A percentile compares a stretch with the other conserved stretches of the same genome.
phyloP scores from a whole-genome alignment of 2,329 filamentous ascomycete genomes.

The Aspergillus hiratsukae region DNA sequence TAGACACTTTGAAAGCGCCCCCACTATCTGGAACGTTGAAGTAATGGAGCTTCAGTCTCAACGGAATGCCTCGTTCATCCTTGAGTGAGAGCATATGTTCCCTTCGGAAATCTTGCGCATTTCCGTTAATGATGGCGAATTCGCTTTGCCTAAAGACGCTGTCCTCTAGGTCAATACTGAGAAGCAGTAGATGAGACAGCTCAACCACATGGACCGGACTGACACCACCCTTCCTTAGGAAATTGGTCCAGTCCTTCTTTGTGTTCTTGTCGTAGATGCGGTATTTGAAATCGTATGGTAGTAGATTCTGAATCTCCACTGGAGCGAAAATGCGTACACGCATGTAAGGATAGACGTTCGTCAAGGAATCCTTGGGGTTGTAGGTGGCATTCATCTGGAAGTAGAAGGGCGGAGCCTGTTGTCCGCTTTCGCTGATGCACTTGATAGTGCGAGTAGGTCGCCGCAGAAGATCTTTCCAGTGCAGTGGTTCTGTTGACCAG shows the following conservation, averaged over 20 bases:
- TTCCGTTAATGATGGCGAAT: constrained; percentile 94
- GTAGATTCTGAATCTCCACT: constrained; percentile 85
- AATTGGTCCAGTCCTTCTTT: constrained; percentile 98
- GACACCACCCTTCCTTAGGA: constrained; percentile 90
- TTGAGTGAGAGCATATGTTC: constrained; percentile 77
- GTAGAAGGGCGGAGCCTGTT: constrained; percentile 77
- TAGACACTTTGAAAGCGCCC: constrained; percentile 90
- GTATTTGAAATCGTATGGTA: constrained; percentile 99
- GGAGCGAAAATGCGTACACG: constrained; percentile 85
- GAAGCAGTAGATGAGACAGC: constrained; percentile 82
- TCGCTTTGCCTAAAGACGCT: constrained; percentile 92
- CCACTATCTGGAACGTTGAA: constrained; percentile 85
- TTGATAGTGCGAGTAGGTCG: constrained; percentile 80
- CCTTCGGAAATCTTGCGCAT: constrained; percentile 77
- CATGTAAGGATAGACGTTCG: constrained; percentile 90
- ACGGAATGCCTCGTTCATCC: constrained; percentile 72
- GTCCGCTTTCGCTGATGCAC: constrained; percentile 79
- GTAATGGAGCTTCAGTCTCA: constrained; percentile 86
- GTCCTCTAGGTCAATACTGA: constrained; percentile 96
- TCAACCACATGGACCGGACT: constrained; percentile 98
- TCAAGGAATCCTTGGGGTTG: constrained; percentile 77
- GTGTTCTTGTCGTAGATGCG: constrained; percentile 98
- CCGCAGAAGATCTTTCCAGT: constrained; percentile 88
- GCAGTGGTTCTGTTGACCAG: constrained; percentile 85
- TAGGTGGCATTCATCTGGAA: constrained; percentile 90